Evolutionary conservation across 306 rosid genomes (phyloP), one percentile per base, ranked within the genome.

Genomic region (Quillaja saponaria): DNA sequence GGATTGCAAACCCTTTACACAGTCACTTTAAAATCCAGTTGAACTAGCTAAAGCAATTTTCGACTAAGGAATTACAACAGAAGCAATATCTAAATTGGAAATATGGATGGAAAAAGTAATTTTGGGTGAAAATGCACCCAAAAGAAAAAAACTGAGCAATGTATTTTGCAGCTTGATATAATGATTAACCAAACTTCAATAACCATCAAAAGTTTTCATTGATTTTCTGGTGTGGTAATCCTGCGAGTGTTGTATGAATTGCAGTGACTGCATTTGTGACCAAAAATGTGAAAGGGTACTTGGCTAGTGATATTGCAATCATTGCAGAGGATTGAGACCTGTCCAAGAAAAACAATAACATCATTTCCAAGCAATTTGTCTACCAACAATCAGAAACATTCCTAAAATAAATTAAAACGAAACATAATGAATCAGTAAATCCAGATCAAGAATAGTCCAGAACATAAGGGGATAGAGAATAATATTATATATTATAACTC

Each of bases 321-420:
- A 64, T 87, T 87, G 82, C 91, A 87, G 47, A 82, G 82, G 60
- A 87, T 84, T 12, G 86, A 61, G 61, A 87, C 87, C 95, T 87
- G 85, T 13, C 6, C 10, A 37, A 10, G 40, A 6, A 39, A 70
- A 31, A n/a, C n/a, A n/a, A n/a, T n/a, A n/a, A n/a, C n/a, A n/a
- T n/a, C n/a, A 59, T 34, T 54, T 55, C 59, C 62, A 60, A 49
- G 49, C 47, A 34, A 58, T 28, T 10, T 14, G 61, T 21, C 44
- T 57, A 51, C 39, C 34, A 48, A 34, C 41, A 53, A 39, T 19
- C 39, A 17, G 39, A 69, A 66, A 48, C 8, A 46, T 13, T 14
- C n/a, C 31, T 18, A 54, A 19, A 33, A 46, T 44, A 52, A 67
- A 53, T 45, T 48, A 13, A 54, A 54, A 25, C 31, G 14, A 21